Percentiles rank a stretch among this genome's conserved stretches.
These are phyloP conservation scores for Brassica incana DNA, from an alignment of 345 rosid species.

Conservation along the genomic window DNA sequence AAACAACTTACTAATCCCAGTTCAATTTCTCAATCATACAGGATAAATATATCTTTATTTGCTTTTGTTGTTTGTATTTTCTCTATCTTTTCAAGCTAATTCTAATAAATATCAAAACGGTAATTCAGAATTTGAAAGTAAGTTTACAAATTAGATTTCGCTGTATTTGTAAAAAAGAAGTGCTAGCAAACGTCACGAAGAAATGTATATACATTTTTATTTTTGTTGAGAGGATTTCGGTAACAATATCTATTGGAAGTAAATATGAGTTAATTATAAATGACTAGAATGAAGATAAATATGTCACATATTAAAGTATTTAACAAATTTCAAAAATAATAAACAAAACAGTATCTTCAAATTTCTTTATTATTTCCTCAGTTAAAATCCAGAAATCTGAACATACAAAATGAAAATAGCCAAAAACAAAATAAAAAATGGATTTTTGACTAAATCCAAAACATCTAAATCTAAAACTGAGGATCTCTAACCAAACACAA, in stretches of 20 bases:
- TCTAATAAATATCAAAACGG: not conserved
- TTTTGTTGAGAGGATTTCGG: not conserved
- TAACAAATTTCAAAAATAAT: not conserved
- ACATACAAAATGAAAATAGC: slow-evolving; percentile 34
- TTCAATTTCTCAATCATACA: not conserved
- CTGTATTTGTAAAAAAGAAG: not conserved
- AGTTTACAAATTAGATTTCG: not conserved
- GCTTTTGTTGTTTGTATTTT: not conserved
- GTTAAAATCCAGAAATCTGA: slow-evolving; percentile 29
- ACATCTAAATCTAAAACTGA: slow-evolving; percentile 16
- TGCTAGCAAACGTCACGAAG: not conserved
- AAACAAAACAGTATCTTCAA: not conserved
- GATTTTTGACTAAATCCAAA: slow-evolving; percentile 28
- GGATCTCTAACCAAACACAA: slow-evolving; percentile 25
- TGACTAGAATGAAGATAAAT: not conserved
- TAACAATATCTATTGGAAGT: not conserved
- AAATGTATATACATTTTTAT: not conserved
- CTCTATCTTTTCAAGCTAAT: not conserved
- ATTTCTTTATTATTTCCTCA: slow-evolving; percentile 15
- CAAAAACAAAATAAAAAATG: slow-evolving; percentile 16
- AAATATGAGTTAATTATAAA: not conserved
- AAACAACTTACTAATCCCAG: not conserved
- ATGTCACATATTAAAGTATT: not conserved
- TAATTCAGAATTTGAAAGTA: not conserved
- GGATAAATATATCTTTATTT: not conserved